Percentiles rank a stretch among this genome's conserved stretches.
phyloP scores from a whole-genome alignment of 129 eudicot species.

The Solidago caesia region DNA sequence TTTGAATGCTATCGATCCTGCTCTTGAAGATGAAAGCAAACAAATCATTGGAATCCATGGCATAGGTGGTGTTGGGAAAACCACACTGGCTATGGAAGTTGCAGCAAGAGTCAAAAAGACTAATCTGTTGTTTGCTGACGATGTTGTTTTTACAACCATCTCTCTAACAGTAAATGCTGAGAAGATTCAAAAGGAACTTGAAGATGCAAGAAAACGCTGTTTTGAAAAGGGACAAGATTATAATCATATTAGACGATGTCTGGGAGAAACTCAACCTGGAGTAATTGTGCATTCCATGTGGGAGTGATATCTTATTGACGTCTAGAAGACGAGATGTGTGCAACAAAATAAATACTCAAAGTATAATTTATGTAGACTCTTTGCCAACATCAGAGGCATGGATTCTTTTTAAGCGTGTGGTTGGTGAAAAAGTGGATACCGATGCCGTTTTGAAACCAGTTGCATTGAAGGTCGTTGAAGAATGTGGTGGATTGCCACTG shows the following conservation, averaged over 20 bases:
- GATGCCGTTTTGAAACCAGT: background rate
- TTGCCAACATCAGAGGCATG: slow-evolving; percentile 10
- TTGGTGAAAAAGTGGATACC: slow-evolving; percentile 3
- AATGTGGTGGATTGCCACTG: slow-evolving; percentile 20
- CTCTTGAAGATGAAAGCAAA: background rate
- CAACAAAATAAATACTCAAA: background rate
- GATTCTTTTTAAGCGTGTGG: slow-evolving; percentile 5
- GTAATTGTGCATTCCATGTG: slow-evolving; percentile 13
- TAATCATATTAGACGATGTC: background rate
- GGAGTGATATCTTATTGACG: slow-evolving; percentile 20
- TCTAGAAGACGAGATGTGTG: slow-evolving; percentile 20
- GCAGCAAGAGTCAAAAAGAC: background rate
- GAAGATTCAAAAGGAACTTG: background rate
- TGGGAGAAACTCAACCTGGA: slow-evolving; percentile 4
- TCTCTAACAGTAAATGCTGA: background rate
- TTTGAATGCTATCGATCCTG: background rate
- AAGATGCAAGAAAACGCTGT: background rate
- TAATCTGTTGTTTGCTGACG: background rate
- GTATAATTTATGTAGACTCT: background rate
- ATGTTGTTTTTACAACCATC: slow-evolving; percentile 9
- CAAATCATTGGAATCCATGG: slow-evolving; percentile 29
- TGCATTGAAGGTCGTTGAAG: background rate
- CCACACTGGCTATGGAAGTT: slow-evolving; percentile 20
- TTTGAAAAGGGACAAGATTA: background rate
- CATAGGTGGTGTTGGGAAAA: slow-evolving; percentile 25